phyloP scores from a whole-genome alignment of 23 red algal species.

The Gracilaria gracilis region DNA sequence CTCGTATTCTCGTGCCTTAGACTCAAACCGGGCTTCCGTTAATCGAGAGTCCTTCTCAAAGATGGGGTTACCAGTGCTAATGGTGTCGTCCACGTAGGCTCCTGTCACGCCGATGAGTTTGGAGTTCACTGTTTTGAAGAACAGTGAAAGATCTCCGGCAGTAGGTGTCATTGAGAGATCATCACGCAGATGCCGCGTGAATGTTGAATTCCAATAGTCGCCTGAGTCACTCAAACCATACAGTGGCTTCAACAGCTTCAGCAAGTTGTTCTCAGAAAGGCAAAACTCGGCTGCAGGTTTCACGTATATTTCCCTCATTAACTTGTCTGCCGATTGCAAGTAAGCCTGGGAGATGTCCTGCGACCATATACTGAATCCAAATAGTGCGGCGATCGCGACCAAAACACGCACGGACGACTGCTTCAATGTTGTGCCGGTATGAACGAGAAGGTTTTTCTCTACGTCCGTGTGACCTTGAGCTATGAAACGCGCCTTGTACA shows the following conservation, averaged over 20 bases:
- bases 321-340: background rate
- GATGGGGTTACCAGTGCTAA: background rate
- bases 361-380: constrained; percentile 20
- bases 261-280: background rate
- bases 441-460: background rate
- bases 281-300: background rate
- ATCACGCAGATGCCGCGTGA: constrained; percentile 4
- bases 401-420: background rate
- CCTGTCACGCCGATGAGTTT: background rate
- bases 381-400: background rate
- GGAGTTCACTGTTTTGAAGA: background rate
- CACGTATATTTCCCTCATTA: constrained; percentile 15
- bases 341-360: constrained; percentile 9
- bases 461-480: constrained; percentile 6
- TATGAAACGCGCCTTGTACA: constrained; percentile 37
- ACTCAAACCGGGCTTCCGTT: background rate
- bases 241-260: background rate
- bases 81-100: constrained; percentile 8
- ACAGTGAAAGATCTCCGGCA: constrained; percentile 34
- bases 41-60: constrained; percentile 8
- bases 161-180: constrained; percentile 11
- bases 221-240: background rate
- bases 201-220: constrained; percentile 36
- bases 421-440: constrained; percentile 1
- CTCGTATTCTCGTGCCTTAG: background rate